A percentile compares a stretch with the other conserved stretches of the same genome.
Evolutionary conservation across 495 filamentous ascomycete species (phyloP).

Genomic region (Penicillium bialowiezense): DNA sequence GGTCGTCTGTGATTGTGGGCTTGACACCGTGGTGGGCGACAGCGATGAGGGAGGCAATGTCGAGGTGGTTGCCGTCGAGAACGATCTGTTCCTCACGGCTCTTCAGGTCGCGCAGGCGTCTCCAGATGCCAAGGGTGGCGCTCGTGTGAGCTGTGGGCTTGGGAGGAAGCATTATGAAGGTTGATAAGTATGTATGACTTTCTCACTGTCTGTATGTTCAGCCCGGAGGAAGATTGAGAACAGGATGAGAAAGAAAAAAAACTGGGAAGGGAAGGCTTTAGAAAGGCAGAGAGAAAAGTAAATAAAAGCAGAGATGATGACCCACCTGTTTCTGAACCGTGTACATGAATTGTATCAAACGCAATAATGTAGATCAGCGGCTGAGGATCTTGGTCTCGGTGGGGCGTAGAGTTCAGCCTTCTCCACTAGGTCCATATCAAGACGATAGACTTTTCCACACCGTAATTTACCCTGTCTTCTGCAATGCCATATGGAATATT

Average conservation of each 20-base stretch:
- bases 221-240: background rate
- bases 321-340: background rate
- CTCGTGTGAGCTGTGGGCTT: slow-evolving; percentile 2
- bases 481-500: background rate
- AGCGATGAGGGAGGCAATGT: slow-evolving; percentile 15
- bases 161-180: background rate
- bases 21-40: slow-evolving; percentile 13
- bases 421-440: background rate
- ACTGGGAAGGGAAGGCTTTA: background rate
- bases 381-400: background rate
- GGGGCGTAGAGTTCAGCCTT: background rate
- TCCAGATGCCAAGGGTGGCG: background rate
- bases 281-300: background rate
- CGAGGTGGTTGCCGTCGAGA: slow-evolving; percentile 14
- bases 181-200: background rate
- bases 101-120: slow-evolving; percentile 3
- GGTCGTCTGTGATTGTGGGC: slow-evolving; percentile 9
- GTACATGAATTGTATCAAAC: background rate
- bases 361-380: background rate
- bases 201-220: background rate
- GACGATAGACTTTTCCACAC: background rate
- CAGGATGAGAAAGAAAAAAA: background rate
- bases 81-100: slow-evolving; percentile 7
- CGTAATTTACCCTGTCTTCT: background rate
- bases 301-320: background rate